Conservation (phyloP, 1,284 basidiomycete species). For the Malassezia caprae region DNA sequence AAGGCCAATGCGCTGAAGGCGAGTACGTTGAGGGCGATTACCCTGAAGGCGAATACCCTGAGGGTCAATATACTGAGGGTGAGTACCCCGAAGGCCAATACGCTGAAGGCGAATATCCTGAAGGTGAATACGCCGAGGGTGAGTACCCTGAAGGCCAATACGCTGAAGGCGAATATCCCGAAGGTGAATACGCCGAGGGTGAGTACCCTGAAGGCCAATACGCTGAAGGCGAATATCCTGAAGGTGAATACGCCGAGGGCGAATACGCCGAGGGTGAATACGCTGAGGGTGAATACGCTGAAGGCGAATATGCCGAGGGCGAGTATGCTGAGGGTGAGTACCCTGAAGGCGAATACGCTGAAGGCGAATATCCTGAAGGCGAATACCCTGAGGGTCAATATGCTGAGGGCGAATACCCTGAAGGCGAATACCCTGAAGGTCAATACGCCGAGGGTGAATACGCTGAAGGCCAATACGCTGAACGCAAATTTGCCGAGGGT, state of each 20-base stretch:
- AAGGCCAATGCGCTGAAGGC: too few relatives aligned
- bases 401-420: neutral
- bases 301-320: neutral
- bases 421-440: constrained; percentile 1
- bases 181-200: neutral
- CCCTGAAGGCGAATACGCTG: constrained; percentile 1
- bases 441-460: constrained; percentile 6
- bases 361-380: constrained; percentile 2
- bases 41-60: neutral
- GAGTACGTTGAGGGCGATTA: constrained; percentile 4
- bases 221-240: neutral
- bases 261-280: constrained; percentile 3
- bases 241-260: constrained; percentile 1
- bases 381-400: neutral
- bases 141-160: constrained; percentile 6
- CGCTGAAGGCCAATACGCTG: neutral
- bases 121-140: constrained; percentile 1
- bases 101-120: constrained; percentile 1
- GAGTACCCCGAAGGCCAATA: constrained; percentile 2
- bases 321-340: neutral
- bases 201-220: constrained; percentile 3
- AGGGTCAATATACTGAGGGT: constrained; percentile 2
- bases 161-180: neutral
- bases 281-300: constrained; percentile 2
- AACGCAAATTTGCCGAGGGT: constrained; percentile 1